A percentile compares a stretch with the other conserved stretches of the same genome.
phyloP scores from a whole-genome alignment of 163 green algal genomes.

The Trebouxia gelatinosa region DNA sequence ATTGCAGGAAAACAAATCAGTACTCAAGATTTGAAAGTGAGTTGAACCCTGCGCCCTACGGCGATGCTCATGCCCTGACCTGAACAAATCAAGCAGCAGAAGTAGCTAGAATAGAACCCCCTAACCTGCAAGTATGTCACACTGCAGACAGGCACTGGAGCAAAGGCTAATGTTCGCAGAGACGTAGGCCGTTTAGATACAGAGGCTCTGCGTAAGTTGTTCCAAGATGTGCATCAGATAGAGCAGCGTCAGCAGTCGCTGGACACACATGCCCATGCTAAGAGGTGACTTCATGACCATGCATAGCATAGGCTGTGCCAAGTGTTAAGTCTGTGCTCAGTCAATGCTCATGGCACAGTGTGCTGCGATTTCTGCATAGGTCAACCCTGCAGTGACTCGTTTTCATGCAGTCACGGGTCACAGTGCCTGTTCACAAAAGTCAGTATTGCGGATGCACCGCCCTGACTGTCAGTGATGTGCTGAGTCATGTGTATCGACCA shows the following conservation, averaged over 20 bases:
- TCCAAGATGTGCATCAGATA: constrained; percentile 25
- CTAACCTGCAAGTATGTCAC: too few species aligned
- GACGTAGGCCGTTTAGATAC: constrained; percentile 7
- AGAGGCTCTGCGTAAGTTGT: neutral
- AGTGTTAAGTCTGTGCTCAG: neutral
- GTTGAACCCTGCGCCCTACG: neutral
- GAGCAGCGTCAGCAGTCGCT: neutral
- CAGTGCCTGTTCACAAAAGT: neutral
- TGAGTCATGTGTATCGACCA: neutral
- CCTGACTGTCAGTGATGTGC: neutral
- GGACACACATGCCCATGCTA: neutral
- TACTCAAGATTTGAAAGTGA: neutral
- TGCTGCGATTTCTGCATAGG: neutral
- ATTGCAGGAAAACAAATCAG: neutral
- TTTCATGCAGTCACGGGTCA: neutral
- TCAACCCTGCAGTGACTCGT: neutral
- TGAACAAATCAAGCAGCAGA: neutral
- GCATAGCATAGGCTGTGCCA: neutral
- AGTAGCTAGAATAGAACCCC: neutral
- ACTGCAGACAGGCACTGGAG: neutral
- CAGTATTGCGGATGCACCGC: neutral
- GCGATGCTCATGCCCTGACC: neutral
- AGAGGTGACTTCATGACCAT: neutral
- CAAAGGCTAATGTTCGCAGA: neutral
- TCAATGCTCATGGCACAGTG: neutral